These are phyloP conservation scores for Gremmenia infestans DNA, from an alignment of 2,329 filamentous ascomycete species.

Conservation along the genomic window DNA sequence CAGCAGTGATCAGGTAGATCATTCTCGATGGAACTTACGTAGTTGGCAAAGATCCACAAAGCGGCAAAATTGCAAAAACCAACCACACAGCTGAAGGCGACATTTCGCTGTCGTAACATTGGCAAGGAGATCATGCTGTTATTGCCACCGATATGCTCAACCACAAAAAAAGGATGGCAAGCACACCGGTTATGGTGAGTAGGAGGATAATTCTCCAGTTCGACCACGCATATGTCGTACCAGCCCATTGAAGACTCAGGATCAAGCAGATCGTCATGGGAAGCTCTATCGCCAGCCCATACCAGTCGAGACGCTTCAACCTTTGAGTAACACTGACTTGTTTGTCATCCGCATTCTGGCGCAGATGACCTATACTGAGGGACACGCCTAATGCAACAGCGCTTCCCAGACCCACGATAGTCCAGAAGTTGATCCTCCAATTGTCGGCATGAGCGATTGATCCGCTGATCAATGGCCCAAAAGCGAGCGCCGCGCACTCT, in stretches of 20 bases:
- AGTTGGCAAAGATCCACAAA: too few relatives aligned
- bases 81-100: not conserved
- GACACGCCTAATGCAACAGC: too few relatives aligned
- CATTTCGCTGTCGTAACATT: not conserved
- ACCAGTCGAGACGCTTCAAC: not conserved
- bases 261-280: not conserved
- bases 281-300: not conserved
- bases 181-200: not conserved
- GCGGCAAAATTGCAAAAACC: not conserved
- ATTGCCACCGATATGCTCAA: not conserved
- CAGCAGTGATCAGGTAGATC: not conserved
- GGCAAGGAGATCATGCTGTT: not conserved
- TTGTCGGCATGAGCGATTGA: too few relatives aligned
- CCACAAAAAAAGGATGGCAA: not conserved
- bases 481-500: too few relatives aligned
- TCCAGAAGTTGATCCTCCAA: too few relatives aligned
- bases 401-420: too few relatives aligned
- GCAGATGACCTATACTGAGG: too few relatives aligned
- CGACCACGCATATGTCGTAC: not conserved
- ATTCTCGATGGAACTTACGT: too few relatives aligned
- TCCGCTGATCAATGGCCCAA: too few relatives aligned
- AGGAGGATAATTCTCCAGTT: not conserved
- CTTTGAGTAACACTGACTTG: not conserved
- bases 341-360: too few relatives aligned
- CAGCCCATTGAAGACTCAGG: not conserved